Evolutionary conservation across 1,139 yeast species (phyloP).

Genomic region (Blastobotrys elegans): DNA sequence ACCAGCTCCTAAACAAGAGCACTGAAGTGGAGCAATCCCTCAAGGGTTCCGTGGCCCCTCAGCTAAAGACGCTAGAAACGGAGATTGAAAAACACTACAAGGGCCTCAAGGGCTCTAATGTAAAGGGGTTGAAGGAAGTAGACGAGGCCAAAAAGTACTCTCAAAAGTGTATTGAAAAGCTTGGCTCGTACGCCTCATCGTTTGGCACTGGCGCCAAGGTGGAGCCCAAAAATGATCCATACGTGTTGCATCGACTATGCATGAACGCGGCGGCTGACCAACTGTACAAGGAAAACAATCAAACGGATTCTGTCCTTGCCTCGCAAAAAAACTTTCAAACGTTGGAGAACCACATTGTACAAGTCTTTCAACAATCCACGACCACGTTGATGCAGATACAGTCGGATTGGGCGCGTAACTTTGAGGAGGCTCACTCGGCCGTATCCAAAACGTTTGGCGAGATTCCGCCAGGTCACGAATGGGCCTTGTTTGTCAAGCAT

Average conservation of each 20-base stretch:
- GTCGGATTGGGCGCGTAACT: slow-evolving; percentile 29
- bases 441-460: slow-evolving; percentile 32
- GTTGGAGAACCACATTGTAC: slow-evolving; percentile 41
- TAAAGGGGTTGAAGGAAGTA: slow-evolving; percentile 37
- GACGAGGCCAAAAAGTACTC: slow-evolving; percentile 36
- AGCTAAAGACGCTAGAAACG: slow-evolving; percentile 32
- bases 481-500: slow-evolving; percentile 39
- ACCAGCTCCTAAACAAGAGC: slow-evolving; percentile 33
- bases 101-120: slow-evolving; percentile 34
- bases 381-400: slow-evolving; percentile 31
- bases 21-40: slow-evolving; percentile 32
- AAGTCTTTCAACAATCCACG: slow-evolving; percentile 40
- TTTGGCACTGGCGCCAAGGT: slow-evolving; percentile 26
- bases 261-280: slow-evolving; percentile 39
- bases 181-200: slow-evolving; percentile 33
- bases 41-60: slow-evolving; percentile 33
- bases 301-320: slow-evolving; percentile 40
- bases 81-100: slow-evolving; percentile 41
- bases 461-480: slow-evolving; percentile 40
- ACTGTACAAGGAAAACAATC: slow-evolving; percentile 41
- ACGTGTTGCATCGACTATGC: slow-evolving; percentile 38
- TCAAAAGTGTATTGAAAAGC: slow-evolving; percentile 35
- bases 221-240: slow-evolving; percentile 45
- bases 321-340: slow-evolving; percentile 40
- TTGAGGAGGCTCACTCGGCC: slow-evolving; percentile 30